phyloP scores from a whole-genome alignment of 2,329 filamentous ascomycete species.

The Ophiostoma ulmi region DNA sequence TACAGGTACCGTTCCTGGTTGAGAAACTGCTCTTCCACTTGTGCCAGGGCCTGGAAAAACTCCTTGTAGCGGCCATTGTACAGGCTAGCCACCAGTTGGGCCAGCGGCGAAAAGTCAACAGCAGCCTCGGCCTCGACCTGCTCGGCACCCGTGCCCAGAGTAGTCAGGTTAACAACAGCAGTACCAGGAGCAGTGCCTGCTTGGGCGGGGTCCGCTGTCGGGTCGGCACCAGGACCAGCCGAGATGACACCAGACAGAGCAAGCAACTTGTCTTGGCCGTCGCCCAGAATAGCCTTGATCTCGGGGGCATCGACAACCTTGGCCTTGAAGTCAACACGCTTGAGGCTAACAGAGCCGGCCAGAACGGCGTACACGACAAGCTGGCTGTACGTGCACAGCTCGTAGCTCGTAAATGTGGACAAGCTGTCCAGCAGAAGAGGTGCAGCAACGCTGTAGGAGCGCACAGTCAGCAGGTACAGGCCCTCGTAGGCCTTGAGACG shows the following conservation, averaged over 20 bases:
- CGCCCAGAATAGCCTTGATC: conserved; percentile 93
- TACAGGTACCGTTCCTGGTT: conserved; percentile 90
- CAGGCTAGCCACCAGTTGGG: conserved; percentile 81
- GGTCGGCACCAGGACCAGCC: conserved; percentile 69
- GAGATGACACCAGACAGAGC: conserved; percentile 76
- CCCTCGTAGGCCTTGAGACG: conserved; percentile 98
- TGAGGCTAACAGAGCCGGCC: conserved; percentile 87
- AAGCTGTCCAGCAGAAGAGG: conserved; percentile 93
- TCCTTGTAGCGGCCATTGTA: conserved; percentile 92
- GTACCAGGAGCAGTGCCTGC: conserved; percentile 44
- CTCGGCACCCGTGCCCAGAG: conserved; percentile 63
- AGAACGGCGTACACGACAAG: conserved; percentile 95
- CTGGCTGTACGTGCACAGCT: conserved; percentile 92
- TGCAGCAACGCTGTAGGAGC: conserved; percentile 83
- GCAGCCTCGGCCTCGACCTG: conserved; percentile 73
- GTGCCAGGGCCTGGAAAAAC: conserved; percentile 85
- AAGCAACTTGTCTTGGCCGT: conserved; percentile 79
- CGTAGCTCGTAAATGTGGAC: conserved; percentile 97
- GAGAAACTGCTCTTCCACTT: conserved; percentile 90
- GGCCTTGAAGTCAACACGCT: conserved; percentile 97
- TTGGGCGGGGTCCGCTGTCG: conserved; percentile 51
- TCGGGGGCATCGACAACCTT: conserved; percentile 98
- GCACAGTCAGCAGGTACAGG: conserved; percentile 83
- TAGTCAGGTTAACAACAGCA: conserved; percentile 80
- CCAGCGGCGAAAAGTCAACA: conserved; percentile 83